A percentile compares a stretch with the other conserved stretches of the same genome.
These are phyloP conservation scores for Crassisporium funariophilum DNA, from an alignment of 768 basidiomycete species.

Conservation along the genomic window DNA sequence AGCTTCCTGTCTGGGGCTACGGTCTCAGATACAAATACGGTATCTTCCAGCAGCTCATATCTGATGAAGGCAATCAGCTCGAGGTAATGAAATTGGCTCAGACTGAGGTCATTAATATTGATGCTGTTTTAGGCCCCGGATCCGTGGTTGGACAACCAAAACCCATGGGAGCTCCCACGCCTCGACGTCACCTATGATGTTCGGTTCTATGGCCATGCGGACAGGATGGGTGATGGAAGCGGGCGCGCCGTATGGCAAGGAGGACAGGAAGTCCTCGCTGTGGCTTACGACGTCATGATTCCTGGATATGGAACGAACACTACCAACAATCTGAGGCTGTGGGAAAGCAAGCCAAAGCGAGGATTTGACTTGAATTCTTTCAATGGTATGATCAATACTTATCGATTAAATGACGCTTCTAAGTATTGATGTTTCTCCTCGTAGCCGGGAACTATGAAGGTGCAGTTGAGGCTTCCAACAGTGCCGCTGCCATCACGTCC, in stretches of 20 bases:
- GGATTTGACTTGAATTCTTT: constrained; percentile 95
- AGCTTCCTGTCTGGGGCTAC: constrained; percentile 95
- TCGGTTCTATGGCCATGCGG: constrained; percentile 86
- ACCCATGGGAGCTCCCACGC: constrained; percentile 88
- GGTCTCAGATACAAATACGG: constrained; percentile 92
- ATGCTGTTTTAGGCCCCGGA: constrained; percentile 64
- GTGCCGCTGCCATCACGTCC: constrained; percentile 90
- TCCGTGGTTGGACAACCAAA: constrained; percentile 87
- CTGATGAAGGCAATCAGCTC: constrained; percentile 78
- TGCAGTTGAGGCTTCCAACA: constrained; percentile 85
- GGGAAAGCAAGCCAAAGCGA: constrained; percentile 85
- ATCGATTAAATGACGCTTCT: too few relatives aligned
- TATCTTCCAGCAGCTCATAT: constrained; percentile 94
- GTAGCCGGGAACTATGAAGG: constrained; percentile 90
- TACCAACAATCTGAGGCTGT: constrained; percentile 86
- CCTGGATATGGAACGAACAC: constrained; percentile 83
- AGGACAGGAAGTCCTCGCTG: constrained; percentile 90
- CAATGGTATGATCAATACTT: constrained; percentile 61
- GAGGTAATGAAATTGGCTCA: constrained; percentile 42
- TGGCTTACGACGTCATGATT: constrained; percentile 95
- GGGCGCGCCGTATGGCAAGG: constrained; percentile 78
- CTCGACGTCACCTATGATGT: constrained; percentile 85
- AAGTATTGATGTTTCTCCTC: too few relatives aligned
- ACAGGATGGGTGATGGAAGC: constrained; percentile 59
- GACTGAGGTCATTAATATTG: not conserved